These are phyloP conservation scores for Trametes gibbosa DNA, from an alignment of 768 basidiomycete species.

Conservation along the genomic window DNA sequence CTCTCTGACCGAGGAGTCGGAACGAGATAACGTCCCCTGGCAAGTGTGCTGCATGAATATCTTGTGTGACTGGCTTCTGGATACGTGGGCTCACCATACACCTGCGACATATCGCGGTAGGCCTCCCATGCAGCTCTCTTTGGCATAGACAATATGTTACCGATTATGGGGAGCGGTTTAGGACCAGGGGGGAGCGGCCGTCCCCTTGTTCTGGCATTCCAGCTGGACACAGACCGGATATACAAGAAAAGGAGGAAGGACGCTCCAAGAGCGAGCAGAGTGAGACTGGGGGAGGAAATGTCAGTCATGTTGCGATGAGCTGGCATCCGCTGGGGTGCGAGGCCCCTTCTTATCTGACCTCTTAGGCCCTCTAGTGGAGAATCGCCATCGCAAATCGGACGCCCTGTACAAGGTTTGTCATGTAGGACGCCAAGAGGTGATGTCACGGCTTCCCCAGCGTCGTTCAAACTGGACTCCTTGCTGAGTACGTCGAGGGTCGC, in stretches of 20 bases:
- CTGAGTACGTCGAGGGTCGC: background rate
- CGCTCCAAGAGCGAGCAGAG: background rate
- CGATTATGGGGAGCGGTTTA: slow-evolving; percentile 20
- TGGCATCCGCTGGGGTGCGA: background rate
- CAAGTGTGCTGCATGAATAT: background rate
- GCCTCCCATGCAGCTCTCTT: slow-evolving; percentile 13
- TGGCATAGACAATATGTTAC: slow-evolving; percentile 22
- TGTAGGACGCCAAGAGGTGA: slow-evolving; percentile 4
- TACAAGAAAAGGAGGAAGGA: background rate
- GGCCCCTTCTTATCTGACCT: background rate
- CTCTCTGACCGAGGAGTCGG: slow-evolving; percentile 18
- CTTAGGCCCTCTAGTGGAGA: background rate
- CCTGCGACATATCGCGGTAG: slow-evolving; percentile 9
- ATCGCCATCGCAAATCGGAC: background rate
- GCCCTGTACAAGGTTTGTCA: background rate
- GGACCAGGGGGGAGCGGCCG: slow-evolving; percentile 25
- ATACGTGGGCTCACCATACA: background rate
- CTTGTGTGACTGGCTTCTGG: background rate
- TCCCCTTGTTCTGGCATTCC: slow-evolving; percentile 9
- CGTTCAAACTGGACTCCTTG: background rate
- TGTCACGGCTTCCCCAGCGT: background rate
- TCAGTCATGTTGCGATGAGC: background rate
- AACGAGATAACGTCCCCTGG: slow-evolving; percentile 7
- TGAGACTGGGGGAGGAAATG: background rate
- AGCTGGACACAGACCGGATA: background rate